These are phyloP conservation scores for Nyctanthes arbortristis DNA, from an alignment of 257 asterid genomes.

Conservation along the genomic window DNA sequence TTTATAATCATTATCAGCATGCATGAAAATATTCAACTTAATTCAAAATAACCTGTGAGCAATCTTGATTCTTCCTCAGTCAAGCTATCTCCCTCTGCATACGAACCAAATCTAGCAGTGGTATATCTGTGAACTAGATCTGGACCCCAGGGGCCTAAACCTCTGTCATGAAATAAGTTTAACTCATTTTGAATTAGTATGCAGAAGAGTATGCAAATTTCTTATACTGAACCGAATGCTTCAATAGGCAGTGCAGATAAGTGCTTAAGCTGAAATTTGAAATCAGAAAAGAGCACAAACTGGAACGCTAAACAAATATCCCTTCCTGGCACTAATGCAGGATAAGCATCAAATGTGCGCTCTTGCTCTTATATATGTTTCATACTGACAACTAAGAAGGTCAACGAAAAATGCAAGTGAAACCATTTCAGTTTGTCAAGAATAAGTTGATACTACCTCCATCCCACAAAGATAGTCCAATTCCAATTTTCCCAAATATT, in stretches of 20 bases:
- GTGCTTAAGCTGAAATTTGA: neutral
- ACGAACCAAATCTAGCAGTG: constrained; percentile 66
- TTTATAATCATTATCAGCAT: constrained; percentile 13
- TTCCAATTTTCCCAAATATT: no score
- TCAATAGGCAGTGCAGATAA: neutral
- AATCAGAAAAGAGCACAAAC: neutral
- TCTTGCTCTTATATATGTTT: neutral
- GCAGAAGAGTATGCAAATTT: neutral
- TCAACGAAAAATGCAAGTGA: no score
- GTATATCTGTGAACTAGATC: constrained; percentile 71
- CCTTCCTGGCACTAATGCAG: neutral
- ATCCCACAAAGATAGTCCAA: no score
- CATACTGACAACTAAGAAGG: no score
- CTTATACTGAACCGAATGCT: neutral
- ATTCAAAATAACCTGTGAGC: constrained; percentile 52
- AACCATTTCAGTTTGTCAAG: no score
- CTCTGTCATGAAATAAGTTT: constrained; percentile 42
- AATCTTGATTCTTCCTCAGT: constrained; percentile 58
- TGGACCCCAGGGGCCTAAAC: constrained; percentile 96
- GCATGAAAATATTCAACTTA: constrained; percentile 6
- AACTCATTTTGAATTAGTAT: neutral
- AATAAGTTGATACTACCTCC: no score
- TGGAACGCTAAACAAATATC: neutral
- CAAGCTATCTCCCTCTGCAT: constrained; percentile 48
- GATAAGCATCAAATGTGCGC: neutral